Evolutionary conservation across 192 early-diverging fungal species (phyloP), one percentile per base, ranked within the genome.

Genomic region (Coemansia erecta): DNA sequence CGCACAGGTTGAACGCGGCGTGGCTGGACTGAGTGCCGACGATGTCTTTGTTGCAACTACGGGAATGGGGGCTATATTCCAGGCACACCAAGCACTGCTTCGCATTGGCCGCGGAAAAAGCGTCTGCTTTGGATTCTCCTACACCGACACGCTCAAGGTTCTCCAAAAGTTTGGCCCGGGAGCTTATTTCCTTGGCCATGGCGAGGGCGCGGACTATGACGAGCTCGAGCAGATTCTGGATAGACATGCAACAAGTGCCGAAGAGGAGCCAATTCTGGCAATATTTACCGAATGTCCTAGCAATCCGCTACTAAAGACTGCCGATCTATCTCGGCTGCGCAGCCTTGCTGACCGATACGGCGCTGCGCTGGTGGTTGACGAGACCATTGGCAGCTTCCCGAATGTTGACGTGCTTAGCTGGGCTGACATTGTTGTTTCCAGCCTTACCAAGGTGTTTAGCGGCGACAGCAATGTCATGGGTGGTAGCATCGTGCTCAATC

Each of bases 391-490:
- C 31, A 94, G 92, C 80, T 93, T 96, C 83, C 84, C 89, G 33
- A 98, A 98, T 60, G 88, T 96, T 28, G 66, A 74, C 22, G 89
- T 87, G 19, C 77, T 94, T 11, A 68, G 82, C 57, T 90, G 82
- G 81, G 90, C 90, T 2, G 94, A 98, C 66, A 79, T 95, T 10
- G 85, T 94, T 2, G 94, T 95, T 14, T 90, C 92, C 14, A 93
- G 91, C 47, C 72, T 98, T 55, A 95, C 96, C 12, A 98, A 98
- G 80, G 85, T 97, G 48, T 98, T 98, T 64, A 89, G 86, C 68
- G 95, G 95, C 39, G 96, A 97, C 73, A 88, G 88, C 71, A 96
- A 98, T 72, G 94, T 96, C 15, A 98, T 97, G 94, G 96, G 90
- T 54, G 96, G 96, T 51, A 92, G 94, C 89, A 89, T 83, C 39